Conservation (phyloP, 768 basidiomycete species). For the Lyophyllum atratum region DNA sequence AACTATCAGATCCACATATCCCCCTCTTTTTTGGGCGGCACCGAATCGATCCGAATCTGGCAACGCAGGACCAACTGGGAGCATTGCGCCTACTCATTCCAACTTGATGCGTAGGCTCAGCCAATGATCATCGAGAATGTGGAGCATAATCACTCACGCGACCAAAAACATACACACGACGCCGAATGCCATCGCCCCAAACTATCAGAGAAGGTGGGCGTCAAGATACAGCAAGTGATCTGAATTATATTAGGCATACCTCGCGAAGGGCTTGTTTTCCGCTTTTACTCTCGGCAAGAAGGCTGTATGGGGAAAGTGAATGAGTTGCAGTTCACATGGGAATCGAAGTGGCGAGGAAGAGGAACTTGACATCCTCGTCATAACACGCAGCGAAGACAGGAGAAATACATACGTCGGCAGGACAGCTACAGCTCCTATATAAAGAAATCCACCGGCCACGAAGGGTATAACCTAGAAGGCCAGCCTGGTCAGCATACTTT, state of each 20-base stretch:
- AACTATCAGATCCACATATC: background rate
- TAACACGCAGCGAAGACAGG: background rate
- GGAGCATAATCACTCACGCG: slow-evolving; percentile 62
- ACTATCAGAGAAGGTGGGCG: slow-evolving; percentile 47
- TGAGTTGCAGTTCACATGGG: slow-evolving; percentile 11
- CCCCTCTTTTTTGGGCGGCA: background rate
- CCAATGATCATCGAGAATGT: background rate
- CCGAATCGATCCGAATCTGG: background rate
- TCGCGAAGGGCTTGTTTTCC: slow-evolving; percentile 89
- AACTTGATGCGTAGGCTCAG: slow-evolving; percentile 40
- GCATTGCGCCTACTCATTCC: slow-evolving; percentile 81
- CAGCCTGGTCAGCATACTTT: slow-evolving; percentile 10
- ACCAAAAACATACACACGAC: slow-evolving; percentile 91
- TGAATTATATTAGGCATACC: slow-evolving; percentile 43
- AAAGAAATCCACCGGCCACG: slow-evolving; percentile 89
- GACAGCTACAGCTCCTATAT: slow-evolving; percentile 92
- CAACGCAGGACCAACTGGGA: background rate
- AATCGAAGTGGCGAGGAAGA: background rate
- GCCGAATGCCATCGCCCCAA: slow-evolving; percentile 89
- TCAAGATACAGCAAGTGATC: slow-evolving; percentile 11
- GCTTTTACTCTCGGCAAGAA: slow-evolving; percentile 87
- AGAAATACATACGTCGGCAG: slow-evolving; percentile 73
- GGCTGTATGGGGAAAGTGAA: slow-evolving; percentile 32
- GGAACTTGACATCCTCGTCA: background rate
- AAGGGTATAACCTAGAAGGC: slow-evolving; percentile 76